These are phyloP conservation scores for Galium porrigens DNA, from an alignment of 305 asterid genomes.

Conservation along the genomic window DNA sequence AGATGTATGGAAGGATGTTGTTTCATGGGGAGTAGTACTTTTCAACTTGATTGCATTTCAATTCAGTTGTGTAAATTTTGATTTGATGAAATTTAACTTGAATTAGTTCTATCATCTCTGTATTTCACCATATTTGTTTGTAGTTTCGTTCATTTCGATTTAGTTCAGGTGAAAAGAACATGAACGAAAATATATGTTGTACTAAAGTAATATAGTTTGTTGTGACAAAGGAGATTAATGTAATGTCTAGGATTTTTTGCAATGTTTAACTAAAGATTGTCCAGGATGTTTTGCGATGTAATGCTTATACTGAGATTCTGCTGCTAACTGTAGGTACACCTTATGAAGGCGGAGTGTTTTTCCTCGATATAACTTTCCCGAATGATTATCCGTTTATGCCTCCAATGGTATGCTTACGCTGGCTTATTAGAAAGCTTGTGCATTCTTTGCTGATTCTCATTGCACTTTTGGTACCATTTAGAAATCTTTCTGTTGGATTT, in stretches of 20 bases:
- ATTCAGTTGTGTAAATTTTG: not conserved
- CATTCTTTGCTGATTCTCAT: not conserved
- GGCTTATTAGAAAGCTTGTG: not conserved
- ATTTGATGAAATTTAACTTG: not conserved
- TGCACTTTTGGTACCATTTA: not conserved
- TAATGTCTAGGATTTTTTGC: too few species aligned
- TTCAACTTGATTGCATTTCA: not conserved
- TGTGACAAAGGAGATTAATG: not conserved
- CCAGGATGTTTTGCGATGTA: not conserved
- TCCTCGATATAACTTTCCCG: constrained; percentile 79
- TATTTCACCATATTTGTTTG: not conserved
- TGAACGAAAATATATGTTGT: not conserved
- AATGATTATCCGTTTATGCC: constrained; percentile 75
- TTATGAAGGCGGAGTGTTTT: constrained; percentile 70
- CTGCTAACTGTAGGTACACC: constrained; percentile 61
- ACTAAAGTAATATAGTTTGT: not conserved
- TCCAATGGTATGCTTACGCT: constrained; percentile 49
- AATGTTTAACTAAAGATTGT: not conserved
- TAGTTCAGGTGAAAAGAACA: not conserved
- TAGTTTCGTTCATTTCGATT: not conserved
- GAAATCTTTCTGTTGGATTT: not conserved
- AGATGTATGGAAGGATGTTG: not conserved
- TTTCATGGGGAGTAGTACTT: not conserved
- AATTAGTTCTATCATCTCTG: not conserved
- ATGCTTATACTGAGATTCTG: constrained; percentile 6